Conservation (phyloP, 768 basidiomycete genomes). For the Amanita thiersii region DNA sequence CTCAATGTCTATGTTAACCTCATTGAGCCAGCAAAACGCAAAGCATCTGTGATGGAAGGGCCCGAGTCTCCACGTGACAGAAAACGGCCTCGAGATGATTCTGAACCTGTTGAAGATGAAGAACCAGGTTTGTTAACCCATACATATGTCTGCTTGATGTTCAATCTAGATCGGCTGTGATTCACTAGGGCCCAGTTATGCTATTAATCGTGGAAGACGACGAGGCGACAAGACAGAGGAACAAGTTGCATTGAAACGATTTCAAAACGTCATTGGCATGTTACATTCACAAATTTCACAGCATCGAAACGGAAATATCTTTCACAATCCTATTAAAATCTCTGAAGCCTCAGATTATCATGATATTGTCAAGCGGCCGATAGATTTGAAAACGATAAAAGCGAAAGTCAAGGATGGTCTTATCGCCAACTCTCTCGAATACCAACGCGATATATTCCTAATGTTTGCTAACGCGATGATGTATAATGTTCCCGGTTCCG, state of each 20-base stretch:
- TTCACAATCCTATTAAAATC: conserved; percentile 83
- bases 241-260: conserved; percentile 56
- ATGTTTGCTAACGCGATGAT: conserved; percentile 98
- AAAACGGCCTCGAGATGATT: conserved; percentile 60
- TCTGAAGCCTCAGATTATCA: conserved; percentile 88
- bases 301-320: conserved; percentile 84
- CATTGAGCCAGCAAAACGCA: conserved; percentile 48
- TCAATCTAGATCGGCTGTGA: conserved; percentile 2
- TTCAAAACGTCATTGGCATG: conserved; percentile 76
- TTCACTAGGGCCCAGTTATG: conserved; percentile 20
- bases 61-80: conserved; percentile 39
- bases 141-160: conserved; percentile 8
- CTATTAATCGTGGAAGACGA: conserved; percentile 23
- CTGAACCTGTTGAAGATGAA: conserved; percentile 59
- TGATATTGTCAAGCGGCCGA: conserved; percentile 89
- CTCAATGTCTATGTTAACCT: not conserved
- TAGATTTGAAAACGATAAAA: conserved; percentile 93
- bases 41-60: conserved; percentile 46
- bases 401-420: conserved; percentile 75
- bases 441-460: conserved; percentile 81
- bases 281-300: conserved; percentile 77
- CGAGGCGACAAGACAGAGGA: conserved; percentile 35
- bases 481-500: conserved; percentile 85
- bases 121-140: conserved; percentile 35
- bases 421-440: conserved; percentile 78